phyloP scores from a whole-genome alignment of 2,329 filamentous ascomycete species.

The Lecanicillium sp. region DNA sequence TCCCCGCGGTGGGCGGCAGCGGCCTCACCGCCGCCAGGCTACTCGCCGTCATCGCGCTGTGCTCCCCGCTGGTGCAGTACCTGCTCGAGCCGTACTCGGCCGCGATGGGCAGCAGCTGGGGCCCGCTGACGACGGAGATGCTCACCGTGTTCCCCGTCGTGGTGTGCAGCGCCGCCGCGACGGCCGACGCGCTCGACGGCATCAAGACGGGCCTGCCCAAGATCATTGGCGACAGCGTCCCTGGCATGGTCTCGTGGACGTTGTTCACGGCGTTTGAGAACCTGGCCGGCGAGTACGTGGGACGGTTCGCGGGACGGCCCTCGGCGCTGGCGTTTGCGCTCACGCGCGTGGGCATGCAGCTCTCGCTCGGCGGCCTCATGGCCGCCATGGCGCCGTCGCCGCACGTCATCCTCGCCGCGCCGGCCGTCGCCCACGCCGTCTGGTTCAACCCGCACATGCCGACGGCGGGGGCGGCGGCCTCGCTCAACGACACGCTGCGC shows the following conservation, averaged over 20 bases:
- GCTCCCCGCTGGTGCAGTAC: slow-evolving; percentile 67
- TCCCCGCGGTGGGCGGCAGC: slow-evolving; percentile 16
- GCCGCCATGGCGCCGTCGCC: slow-evolving; percentile 62
- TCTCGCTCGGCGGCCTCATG: slow-evolving; percentile 60
- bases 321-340: slow-evolving; percentile 47
- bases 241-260: slow-evolving; percentile 60
- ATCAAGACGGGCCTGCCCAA: slow-evolving; percentile 49
- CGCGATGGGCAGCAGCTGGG: slow-evolving; percentile 59
- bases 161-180: slow-evolving; percentile 55
- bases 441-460: slow-evolving; percentile 70
- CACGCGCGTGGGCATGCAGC: slow-evolving; percentile 66
- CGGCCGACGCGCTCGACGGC: slow-evolving; percentile 59
- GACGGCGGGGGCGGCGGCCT: slow-evolving; percentile 50
- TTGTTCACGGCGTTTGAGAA: slow-evolving; percentile 52
- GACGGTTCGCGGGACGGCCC: slow-evolving; percentile 4
- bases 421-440: slow-evolving; percentile 66
- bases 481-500: slow-evolving; percentile 61
- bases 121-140: slow-evolving; percentile 68
- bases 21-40: slow-evolving; percentile 46
- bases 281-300: slow-evolving; percentile 4
- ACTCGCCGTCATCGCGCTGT: slow-evolving; percentile 69
- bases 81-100: slow-evolving; percentile 63
- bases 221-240: slow-evolving; percentile 55
- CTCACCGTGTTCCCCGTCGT: slow-evolving; percentile 67
- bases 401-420: slow-evolving; percentile 59